These are phyloP conservation scores for Hygrocybe coccinea DNA, from an alignment of 768 basidiomycete species.

Conservation along the genomic window DNA sequence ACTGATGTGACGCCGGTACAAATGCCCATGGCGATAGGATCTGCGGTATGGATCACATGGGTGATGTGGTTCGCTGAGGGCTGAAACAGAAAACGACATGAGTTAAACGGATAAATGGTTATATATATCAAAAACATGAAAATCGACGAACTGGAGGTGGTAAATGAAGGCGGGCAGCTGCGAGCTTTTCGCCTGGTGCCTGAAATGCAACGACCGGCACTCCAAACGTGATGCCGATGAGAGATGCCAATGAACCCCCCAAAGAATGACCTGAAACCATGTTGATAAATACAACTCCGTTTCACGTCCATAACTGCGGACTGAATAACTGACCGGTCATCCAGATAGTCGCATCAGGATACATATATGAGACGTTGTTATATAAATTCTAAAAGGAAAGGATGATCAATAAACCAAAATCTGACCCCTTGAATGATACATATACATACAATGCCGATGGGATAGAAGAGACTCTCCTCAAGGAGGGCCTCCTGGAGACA, in stretches of 20 bases:
- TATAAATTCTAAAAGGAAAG: constrained; percentile 65
- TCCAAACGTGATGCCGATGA: constrained; percentile 89
- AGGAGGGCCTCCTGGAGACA: constrained; percentile 77
- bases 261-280: constrained; percentile 55
- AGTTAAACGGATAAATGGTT: not conserved
- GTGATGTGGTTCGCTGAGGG: constrained; percentile 72
- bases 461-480: constrained; percentile 85
- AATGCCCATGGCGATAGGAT: constrained; percentile 85
- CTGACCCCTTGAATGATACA: not conserved
- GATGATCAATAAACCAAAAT: not conserved
- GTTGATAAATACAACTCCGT: not conserved
- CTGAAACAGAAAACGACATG: constrained; percentile 29
- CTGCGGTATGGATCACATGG: constrained; percentile 89
- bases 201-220: constrained; percentile 88
- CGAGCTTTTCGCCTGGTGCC: constrained; percentile 67
- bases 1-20: constrained; percentile 65
- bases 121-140: too few relatives aligned
- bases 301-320: not conserved
- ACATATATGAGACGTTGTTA: constrained; percentile 87
- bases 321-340: constrained; percentile 48
- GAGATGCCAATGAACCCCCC: constrained; percentile 79
- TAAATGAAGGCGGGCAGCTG: constrained; percentile 77
- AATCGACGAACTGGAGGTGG: constrained; percentile 62
- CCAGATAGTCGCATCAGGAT: constrained; percentile 89
- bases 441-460: constrained; percentile 67